Evolutionary conservation across 495 filamentous ascomycete genomes (phyloP).

Genomic region (Sordaria brevicollis): DNA sequence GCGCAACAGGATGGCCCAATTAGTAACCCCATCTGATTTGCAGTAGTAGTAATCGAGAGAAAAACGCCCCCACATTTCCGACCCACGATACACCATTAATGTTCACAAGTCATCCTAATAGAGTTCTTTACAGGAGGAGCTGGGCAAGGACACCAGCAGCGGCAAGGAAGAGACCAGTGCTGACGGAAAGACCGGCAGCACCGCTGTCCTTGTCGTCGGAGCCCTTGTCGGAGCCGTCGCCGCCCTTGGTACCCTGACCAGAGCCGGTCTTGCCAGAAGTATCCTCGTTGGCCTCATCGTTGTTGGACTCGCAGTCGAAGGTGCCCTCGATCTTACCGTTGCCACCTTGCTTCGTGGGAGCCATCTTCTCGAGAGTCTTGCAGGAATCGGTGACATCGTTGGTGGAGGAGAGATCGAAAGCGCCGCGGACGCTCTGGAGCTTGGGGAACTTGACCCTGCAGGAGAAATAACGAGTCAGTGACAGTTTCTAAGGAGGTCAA

Average conservation of each 20-base stretch:
- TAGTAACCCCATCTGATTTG: background rate
- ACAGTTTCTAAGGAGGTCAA: background rate
- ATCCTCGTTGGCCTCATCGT: slow-evolving; percentile 31
- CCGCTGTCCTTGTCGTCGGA: slow-evolving; percentile 17
- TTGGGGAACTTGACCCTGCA: slow-evolving; percentile 56
- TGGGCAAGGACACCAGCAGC: slow-evolving; percentile 28
- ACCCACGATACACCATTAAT: background rate
- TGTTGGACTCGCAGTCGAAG: slow-evolving; percentile 45
- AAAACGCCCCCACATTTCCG: background rate
- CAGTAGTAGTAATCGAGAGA: background rate
- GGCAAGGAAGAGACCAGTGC: slow-evolving; percentile 30
- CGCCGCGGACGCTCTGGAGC: slow-evolving; percentile 69
- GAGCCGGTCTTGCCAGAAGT: slow-evolving; percentile 17
- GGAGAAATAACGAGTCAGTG: background rate
- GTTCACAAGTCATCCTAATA: background rate
- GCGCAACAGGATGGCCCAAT: background rate
- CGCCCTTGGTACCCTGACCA: slow-evolving; percentile 8
- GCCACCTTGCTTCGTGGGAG: slow-evolving; percentile 26
- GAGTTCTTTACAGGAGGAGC: slow-evolving; percentile 17
- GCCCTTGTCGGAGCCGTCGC: slow-evolving; percentile 5
- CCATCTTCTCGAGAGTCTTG: slow-evolving; percentile 34
- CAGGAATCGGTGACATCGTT: slow-evolving; percentile 45
- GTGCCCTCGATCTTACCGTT: slow-evolving; percentile 47
- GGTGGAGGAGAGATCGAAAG: slow-evolving; percentile 75
- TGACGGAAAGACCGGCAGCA: slow-evolving; percentile 22